Percentiles rank a stretch among this genome's conserved stretches.
Evolutionary conservation across 2,329 filamentous ascomycete genomes (phyloP).

Genomic region (Zymoseptoria pseudotritici): DNA sequence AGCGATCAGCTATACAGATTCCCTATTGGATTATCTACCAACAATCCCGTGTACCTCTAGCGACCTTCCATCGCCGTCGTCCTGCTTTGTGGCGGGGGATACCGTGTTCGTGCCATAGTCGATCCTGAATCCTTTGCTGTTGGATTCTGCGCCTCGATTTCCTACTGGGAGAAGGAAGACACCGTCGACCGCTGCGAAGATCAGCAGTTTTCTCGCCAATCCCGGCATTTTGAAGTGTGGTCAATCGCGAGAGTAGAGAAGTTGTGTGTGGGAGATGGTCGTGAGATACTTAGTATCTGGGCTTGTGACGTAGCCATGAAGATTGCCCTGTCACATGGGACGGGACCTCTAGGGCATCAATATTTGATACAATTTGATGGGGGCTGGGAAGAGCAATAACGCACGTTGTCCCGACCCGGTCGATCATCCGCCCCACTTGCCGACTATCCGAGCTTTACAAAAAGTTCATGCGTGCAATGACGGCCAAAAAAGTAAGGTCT

Average conservation of each 20-base stretch:
- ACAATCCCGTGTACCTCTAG: constrained; percentile 48
- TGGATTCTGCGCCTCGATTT: constrained; percentile 33
- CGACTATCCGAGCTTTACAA: background rate
- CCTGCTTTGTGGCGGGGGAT: constrained; percentile 34
- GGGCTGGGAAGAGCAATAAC: too few species aligned
- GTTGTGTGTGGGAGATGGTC: too few species aligned
- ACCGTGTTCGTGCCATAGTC: constrained; percentile 44
- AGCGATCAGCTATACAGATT: background rate
- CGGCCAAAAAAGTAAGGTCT: background rate
- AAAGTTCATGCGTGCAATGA: background rate
- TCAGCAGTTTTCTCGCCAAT: constrained; percentile 69
- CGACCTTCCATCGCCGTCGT: constrained; percentile 31
- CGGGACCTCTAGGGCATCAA: too few species aligned
- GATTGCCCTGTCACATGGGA: too few species aligned
- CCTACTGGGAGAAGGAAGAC: constrained; percentile 69
- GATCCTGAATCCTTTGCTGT: constrained; percentile 8
- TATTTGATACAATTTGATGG: background rate
- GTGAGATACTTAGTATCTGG: too few species aligned
- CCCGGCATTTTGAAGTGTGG: constrained; percentile 53
- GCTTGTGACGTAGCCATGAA: too few species aligned
- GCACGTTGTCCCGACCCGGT: background rate
- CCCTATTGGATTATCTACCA: constrained; percentile 38
- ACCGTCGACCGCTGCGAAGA: constrained; percentile 71
- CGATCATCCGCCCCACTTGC: background rate
- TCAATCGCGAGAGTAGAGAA: background rate